Percentiles rank a stretch among this genome's conserved stretches.
Evolutionary conservation across 2,329 filamentous ascomycete species (phyloP).

Genomic region (Colletotrichum aenigma): DNA sequence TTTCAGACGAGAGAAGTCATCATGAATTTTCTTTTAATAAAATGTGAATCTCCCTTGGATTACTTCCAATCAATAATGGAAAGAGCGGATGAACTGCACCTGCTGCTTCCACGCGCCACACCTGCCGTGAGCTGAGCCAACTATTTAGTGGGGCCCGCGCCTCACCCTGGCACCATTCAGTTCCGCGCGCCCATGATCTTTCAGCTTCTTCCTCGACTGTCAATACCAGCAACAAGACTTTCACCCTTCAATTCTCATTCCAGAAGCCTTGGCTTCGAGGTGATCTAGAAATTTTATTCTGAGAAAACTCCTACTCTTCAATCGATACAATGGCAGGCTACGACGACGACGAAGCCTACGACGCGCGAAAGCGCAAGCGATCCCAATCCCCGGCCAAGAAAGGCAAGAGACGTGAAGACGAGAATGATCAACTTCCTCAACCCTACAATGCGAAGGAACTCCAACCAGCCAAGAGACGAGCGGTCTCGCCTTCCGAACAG

Average conservation of each 20-base stretch:
- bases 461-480: constrained; percentile 63
- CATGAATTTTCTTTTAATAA: not conserved
- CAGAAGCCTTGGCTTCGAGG: not conserved
- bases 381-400: constrained; percentile 34
- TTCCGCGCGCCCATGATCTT: not conserved
- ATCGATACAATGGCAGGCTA: constrained; percentile 22
- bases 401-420: constrained; percentile 30
- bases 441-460: constrained; percentile 65
- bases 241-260: not conserved
- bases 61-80: not conserved
- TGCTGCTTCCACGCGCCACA: not conserved
- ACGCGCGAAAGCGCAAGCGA: constrained; percentile 45
- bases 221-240: not conserved
- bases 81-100: not conserved
- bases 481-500: constrained; percentile 56
- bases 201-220: not conserved
- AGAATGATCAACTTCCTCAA: constrained; percentile 54
- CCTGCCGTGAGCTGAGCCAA: not conserved
- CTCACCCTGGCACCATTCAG: not conserved
- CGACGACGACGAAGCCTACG: constrained; percentile 32
- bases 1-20: not conserved
- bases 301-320: too few relatives aligned
- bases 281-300: not conserved
- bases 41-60: not conserved
- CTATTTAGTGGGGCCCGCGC: not conserved